Base-by-base conservation (phyloP, 2,329 filamentous ascomycete species). In the Calonectria henricotiae region DNA sequence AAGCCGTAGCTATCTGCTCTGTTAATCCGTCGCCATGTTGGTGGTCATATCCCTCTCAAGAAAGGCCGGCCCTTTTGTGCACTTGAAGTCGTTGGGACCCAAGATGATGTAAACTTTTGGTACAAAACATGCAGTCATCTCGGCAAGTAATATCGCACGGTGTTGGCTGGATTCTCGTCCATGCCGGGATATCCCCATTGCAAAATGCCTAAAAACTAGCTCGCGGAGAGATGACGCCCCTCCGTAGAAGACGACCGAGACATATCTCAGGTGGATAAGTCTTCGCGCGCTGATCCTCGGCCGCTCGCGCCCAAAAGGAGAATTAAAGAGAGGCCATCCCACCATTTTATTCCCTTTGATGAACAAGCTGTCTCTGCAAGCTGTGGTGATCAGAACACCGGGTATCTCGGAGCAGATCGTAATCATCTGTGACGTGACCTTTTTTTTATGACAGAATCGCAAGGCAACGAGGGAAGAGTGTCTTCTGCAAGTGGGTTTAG, bases 1-100 rank as follows among this genome's bases (percentile, higher is more conserved):
- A 63, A 71, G 65, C 71, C 76, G 70, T 75, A 78, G 70, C 75
- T 74, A 72, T 70, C 65, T 67, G 69, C 72, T 72, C 70, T 77
- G 71, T 78, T 74, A 69, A 73, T 75, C 47, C 72, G 71, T 73
- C 70, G 69, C 51, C 69, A 69, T 62, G 69, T 66, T 68, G 64
- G 46, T 62, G 67, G 46, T 32, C 62, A 30, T 69, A 41, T 58
- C 51, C 51, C 51, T 39, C 51, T 58, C 51, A 23, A 39, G n/a
- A 17, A 20, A 55, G 44, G 46, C 46, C n/a, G 32, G 15, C 51
- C 12, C 32, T 17, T 7, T 23, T 39, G 51, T 58, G 51, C 51
- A 39, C 32, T 58, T 15, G n/a, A 39, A 39, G 20, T 55, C 12
- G 20, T 39, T 39, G 32, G 17, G 17, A 20, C 9, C 12, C 9